These are phyloP conservation scores for Rosa persica DNA, from an alignment of 306 rosid genomes.

Conservation along the genomic window DNA sequence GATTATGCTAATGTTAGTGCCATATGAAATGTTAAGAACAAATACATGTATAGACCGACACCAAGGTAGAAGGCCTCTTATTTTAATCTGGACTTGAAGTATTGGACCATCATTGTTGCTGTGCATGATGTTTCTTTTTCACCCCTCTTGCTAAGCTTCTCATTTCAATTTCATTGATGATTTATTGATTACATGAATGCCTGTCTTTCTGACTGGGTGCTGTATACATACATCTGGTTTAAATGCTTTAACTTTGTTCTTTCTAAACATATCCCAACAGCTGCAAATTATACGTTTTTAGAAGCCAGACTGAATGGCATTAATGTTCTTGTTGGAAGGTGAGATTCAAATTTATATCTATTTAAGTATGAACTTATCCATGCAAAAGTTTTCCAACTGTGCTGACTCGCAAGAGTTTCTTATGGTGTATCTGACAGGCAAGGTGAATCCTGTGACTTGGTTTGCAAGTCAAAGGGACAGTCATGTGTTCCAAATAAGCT, in stretches of 20 bases:
- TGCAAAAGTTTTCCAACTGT: conserved; percentile 23
- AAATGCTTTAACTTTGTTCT: conserved; percentile 16
- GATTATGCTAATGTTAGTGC: not conserved
- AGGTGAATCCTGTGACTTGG: conserved; percentile 84
- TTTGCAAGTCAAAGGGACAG: conserved; percentile 83
- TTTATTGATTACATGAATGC: not conserved
- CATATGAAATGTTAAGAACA: not conserved
- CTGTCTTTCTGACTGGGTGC: conserved; percentile 7
- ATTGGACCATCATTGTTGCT: not conserved
- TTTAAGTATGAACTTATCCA: not conserved
- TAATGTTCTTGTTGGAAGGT: conserved; percentile 87
- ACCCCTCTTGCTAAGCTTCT: not conserved
- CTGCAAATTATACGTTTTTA: conserved; percentile 40
- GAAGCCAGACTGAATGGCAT: conserved; percentile 82
- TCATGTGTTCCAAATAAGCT: conserved; percentile 88
- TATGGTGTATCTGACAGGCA: conserved; percentile 55
- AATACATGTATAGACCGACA: not conserved
- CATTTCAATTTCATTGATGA: not conserved
- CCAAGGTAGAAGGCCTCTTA: not conserved
- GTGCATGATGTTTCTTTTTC: not conserved
- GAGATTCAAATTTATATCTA: conserved; percentile 21
- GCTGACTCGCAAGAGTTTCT: conserved; percentile 29
- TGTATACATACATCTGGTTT: not conserved
- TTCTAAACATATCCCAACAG: conserved; percentile 40
- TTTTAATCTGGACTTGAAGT: not conserved